phyloP scores from a whole-genome alignment of 2,329 filamentous ascomycete genomes.

The Claviceps quebecensis region DNA sequence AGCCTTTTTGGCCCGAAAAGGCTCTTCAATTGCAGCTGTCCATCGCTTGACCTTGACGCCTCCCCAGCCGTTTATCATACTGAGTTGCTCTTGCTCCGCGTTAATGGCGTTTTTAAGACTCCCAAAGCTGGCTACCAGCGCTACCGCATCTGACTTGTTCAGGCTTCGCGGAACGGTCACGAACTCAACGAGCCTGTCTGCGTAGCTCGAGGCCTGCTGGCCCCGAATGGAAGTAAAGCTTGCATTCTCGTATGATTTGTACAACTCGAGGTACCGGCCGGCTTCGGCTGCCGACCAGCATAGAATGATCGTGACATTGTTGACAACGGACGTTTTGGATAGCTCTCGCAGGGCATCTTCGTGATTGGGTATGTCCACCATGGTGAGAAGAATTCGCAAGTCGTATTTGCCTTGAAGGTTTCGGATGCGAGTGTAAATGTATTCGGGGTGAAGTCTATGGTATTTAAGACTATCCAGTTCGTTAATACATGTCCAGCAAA shows the following conservation, averaged over 20 bases:
- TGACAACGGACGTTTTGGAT: conserved; percentile 82
- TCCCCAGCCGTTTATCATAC: conserved; percentile 80
- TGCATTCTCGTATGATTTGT: conserved; percentile 87
- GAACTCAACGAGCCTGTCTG: conserved; percentile 81
- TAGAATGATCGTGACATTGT: conserved; percentile 80
- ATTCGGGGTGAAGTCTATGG: conserved; percentile 91
- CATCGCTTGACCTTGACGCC: conserved; percentile 87
- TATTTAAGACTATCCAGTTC: conserved; percentile 59
- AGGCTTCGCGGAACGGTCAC: conserved; percentile 79
- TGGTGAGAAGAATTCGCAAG: conserved; percentile 70
- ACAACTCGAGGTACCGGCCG: conserved; percentile 83
- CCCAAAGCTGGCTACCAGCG: conserved; percentile 82
- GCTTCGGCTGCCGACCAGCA: conserved; percentile 94
- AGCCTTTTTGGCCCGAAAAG: conserved; percentile 63
- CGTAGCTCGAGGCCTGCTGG: conserved; percentile 69
- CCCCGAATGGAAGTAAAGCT: conserved; percentile 68
- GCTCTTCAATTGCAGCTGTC: conserved; percentile 69
- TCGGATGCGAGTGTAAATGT: conserved; percentile 88
- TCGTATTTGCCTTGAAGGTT: conserved; percentile 74
- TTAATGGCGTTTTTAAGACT: conserved; percentile 78
- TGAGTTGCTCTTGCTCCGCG: conserved; percentile 72
- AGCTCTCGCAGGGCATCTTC: conserved; percentile 81
- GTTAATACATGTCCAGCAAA: not conserved
- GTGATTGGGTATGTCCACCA: conserved; percentile 93
- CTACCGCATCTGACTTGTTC: conserved; percentile 89